phyloP scores from a whole-genome alignment of 192 early-diverging fungal genomes.

The Podila clonocystis region DNA sequence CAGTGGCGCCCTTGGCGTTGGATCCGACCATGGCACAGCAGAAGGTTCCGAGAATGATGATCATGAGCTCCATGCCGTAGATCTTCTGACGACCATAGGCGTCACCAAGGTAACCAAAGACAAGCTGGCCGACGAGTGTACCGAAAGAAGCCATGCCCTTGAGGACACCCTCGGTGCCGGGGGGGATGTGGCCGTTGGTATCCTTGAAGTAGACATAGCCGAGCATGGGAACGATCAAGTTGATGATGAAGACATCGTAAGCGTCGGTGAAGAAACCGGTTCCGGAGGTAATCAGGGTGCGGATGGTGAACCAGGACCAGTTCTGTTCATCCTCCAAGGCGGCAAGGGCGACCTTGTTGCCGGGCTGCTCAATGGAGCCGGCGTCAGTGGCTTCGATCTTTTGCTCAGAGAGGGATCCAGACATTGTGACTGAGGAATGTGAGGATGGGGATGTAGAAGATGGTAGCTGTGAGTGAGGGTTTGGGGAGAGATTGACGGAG shows the following conservation, averaged over 20 bases:
- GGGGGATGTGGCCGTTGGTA: constrained; percentile 64
- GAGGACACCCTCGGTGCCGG: constrained; percentile 73
- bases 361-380: constrained; percentile 5
- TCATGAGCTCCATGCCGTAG: constrained; percentile 90
- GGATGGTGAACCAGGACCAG: constrained; percentile 78
- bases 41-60: constrained; percentile 90
- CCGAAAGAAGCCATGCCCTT: constrained; percentile 92
- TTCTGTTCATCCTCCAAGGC: constrained; percentile 65
- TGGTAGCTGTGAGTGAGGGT: neutral
- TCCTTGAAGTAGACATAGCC: constrained; percentile 74
- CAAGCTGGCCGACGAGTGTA: constrained; percentile 92
- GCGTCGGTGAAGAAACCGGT: constrained; percentile 93
- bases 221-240: constrained; percentile 91
- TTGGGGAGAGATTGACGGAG: neutral
- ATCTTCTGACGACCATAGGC: constrained; percentile 90
- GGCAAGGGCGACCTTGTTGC: constrained; percentile 47
- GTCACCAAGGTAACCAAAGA: constrained; percentile 87
- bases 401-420: constrained; percentile 2
- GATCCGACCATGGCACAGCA: constrained; percentile 80
- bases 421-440: constrained; percentile 17
- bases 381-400: constrained; percentile 16
- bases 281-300: constrained; percentile 73
- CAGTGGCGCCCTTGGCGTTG: constrained; percentile 72
- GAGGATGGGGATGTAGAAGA: neutral
- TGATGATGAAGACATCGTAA: constrained; percentile 97